Evolutionary conservation across 345 rosid genomes (phyloP), one percentile per base, ranked within the genome.

Genomic region (Aethionema arabicum): DNA sequence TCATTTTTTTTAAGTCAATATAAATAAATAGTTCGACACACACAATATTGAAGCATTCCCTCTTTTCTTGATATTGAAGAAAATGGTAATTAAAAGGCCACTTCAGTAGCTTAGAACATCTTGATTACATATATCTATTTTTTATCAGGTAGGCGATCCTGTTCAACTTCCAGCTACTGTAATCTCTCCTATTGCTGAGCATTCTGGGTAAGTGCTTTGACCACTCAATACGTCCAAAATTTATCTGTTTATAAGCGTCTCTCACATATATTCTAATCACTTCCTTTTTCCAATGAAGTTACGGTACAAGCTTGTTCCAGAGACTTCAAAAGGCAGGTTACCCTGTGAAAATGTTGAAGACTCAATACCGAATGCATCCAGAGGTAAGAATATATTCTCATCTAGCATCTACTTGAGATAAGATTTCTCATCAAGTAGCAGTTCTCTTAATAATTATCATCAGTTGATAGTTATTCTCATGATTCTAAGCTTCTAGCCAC

Each of bases 111-210:
- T 66, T 46, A 56, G 4, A 11, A n/a, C 40, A 11, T 52, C 44
- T 32, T 61, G 14, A 67, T 68, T 43, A 49, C 37, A 50, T 48
- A 50, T 48, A n/a, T 63, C 8, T 10, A 2, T 59, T 42, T 72
- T 41, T 13, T 55, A 56, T 67, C 67, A 90, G 99, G 95, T 93
- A 15, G 97, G 97, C 32, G 96, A 93, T 79, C 95, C 99, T 0
- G 88, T 85, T 73, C 99, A 93, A 78, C 80, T 93, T 52, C 96
- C 99, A 47, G 99, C 96, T 67, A 90, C 99, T 59, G 99, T 93
- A 11, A 93, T 93, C 73, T 93, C 99, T 66, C 68, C 88, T 12
- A 50, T 74, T 63, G 97, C 99, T 64, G 82, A 71, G 69, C 79
- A 80, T 65, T 65, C 75, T 46, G 96, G 99, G 99, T 93, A 80